Evolutionary conservation across 2,329 filamentous ascomycete species (phyloP), one percentile per base, ranked within the genome.

Genomic region (Sphaerulina vaccinii): DNA sequence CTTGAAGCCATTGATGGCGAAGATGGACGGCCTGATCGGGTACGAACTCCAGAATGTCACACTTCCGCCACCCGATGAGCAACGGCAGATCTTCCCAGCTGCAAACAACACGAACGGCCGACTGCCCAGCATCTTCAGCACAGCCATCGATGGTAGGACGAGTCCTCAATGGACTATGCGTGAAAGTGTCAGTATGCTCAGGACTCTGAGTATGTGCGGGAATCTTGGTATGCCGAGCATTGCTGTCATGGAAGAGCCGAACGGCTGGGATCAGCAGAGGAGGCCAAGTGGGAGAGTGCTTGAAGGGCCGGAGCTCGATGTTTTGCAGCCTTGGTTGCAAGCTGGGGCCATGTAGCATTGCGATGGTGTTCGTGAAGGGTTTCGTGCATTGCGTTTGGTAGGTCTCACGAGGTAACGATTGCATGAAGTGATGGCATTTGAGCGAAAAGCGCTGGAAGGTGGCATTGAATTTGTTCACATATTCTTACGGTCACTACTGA

Each of bases 1-100:
- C 55, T 56, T 70, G 5, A 59, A 62, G n/a, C 67, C 67, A 10
- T 57, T 70, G 11, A 63, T 69, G 56, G 45, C 54, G 11, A 69
- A 68, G 42, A 58, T 65, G 50, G 65, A 68, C 36, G 65, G 60
- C 19, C 54, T 69, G 1, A 46, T 67, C 11, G 66, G 61, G 16
- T 63, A 63, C 44, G 61, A 62, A 13, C 32, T 66, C 2, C 53
- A 50, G 46, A 51, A 49, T 19, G 55, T 53, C 18, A 58, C 61
- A 2, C 35, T 64, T 9, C 58, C 60, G 6, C 49, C 58, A 15
- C 61, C 63, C 0, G 47, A 58, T 13, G 48, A 54, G 19, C 44
- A 52, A 18, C 43, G 35, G 33, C 50, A 52, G n/a, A 33, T 51
- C 13, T 55, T 55, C 44, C 29, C 19, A n/a, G 33, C 40, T 22